Evolutionary conservation across 768 basidiomycete species (phyloP).

Genomic region (Calocera viscosa): DNA sequence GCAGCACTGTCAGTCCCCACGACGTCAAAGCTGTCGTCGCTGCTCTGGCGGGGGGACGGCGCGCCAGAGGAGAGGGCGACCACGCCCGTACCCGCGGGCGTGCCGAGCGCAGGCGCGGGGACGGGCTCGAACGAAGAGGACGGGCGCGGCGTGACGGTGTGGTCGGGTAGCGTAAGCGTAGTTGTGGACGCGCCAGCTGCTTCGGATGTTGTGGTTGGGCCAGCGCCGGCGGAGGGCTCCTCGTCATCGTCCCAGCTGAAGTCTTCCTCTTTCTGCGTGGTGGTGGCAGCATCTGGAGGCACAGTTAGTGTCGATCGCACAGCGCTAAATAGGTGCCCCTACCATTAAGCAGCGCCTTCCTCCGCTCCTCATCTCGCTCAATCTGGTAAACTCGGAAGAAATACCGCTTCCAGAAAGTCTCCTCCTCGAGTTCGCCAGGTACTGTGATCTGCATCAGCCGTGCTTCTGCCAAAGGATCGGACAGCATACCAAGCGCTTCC

Average conservation of each 20-base stretch:
- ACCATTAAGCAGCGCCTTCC: slow-evolving; percentile 69
- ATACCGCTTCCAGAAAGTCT: slow-evolving; percentile 75
- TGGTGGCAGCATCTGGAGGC: slow-evolving; percentile 23
- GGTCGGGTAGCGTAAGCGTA: slow-evolving; percentile 8
- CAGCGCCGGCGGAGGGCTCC: slow-evolving; percentile 37
- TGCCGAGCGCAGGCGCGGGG: slow-evolving; percentile 12
- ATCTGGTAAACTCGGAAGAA: slow-evolving; percentile 83
- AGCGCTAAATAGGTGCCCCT: slow-evolving; percentile 15
- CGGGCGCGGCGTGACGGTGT: slow-evolving; percentile 9
- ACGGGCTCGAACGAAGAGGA: slow-evolving; percentile 19
- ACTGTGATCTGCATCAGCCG: slow-evolving; percentile 34
- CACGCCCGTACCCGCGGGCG: not conserved
- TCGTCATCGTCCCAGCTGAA: slow-evolving; percentile 90
- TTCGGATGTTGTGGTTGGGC: slow-evolving; percentile 1
- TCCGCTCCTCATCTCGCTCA: slow-evolving; percentile 59
- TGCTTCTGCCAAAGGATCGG: not conserved
- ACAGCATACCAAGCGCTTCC: slow-evolving; percentile 45
- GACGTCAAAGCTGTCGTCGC: slow-evolving; percentile 57
- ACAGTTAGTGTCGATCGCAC: slow-evolving; percentile 12
- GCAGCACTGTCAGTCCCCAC: slow-evolving; percentile 34
- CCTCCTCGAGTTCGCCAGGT: slow-evolving; percentile 47
- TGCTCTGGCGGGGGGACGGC: slow-evolving; percentile 39
- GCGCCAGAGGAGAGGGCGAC: slow-evolving; percentile 14
- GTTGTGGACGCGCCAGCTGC: not conserved
- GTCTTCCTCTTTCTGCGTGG: slow-evolving; percentile 56